phyloP scores from a whole-genome alignment of 768 basidiomycete species.

The Lactarius hatsudake region DNA sequence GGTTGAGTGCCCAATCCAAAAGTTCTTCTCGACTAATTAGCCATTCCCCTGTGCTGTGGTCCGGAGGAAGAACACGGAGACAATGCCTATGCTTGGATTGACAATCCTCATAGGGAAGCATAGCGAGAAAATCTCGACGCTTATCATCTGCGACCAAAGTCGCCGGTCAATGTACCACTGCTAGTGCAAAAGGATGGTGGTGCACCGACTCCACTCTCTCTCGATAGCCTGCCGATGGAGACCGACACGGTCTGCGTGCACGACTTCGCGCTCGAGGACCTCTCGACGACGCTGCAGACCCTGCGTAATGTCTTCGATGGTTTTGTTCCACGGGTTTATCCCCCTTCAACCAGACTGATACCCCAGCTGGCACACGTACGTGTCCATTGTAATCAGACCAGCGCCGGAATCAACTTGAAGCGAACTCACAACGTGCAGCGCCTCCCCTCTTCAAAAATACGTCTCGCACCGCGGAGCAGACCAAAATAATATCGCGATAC shows the following conservation, averaged over 20 bases:
- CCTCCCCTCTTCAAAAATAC: conserved; percentile 3
- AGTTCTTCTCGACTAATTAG: conserved; percentile 7
- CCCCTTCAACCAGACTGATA: background rate
- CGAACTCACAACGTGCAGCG: background rate
- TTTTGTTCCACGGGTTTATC: conserved; percentile 15
- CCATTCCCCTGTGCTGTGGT: conserved; percentile 3
- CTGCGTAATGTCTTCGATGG: conserved; percentile 3
- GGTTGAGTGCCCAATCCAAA: conserved; percentile 2
- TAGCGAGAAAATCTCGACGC: conserved; percentile 3
- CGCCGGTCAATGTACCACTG: background rate
- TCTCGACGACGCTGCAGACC: conserved; percentile 1
- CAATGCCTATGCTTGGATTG: conserved; percentile 10
- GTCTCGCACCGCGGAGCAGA: conserved; percentile 5
- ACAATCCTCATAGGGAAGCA: conserved; percentile 12
- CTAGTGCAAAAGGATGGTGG: background rate
- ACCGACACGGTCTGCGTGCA: background rate
- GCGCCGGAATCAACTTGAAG: background rate
- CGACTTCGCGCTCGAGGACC: conserved; percentile 1
- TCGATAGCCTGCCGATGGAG: background rate
- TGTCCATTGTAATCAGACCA: background rate
- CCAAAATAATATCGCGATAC: conserved; percentile 5
- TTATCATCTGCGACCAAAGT: background rate
- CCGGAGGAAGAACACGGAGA: conserved; percentile 1
- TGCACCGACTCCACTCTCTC: background rate
- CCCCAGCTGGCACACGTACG: background rate